phyloP scores from a whole-genome alignment of 306 rosid species.

The Prunus padus region DNA sequence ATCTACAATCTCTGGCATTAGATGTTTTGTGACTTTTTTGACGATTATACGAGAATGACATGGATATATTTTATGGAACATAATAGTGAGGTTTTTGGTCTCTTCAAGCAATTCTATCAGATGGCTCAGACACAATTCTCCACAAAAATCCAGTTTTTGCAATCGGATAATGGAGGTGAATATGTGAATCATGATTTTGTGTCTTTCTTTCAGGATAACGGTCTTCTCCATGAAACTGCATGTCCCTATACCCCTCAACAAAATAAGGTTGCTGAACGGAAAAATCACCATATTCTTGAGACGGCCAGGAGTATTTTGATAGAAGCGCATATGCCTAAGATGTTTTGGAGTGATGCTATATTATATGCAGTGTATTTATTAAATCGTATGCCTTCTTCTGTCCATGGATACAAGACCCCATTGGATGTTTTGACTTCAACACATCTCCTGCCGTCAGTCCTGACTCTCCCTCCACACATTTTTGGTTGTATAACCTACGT shows the following conservation, averaged over 20 bases:
- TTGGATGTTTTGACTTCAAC: not conserved
- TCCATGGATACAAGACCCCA: not conserved
- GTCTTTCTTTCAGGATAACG: not conserved
- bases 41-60: not conserved
- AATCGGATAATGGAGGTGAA: conserved; percentile 17
- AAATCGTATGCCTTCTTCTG: not conserved
- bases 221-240: conserved; percentile 5
- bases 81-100: not conserved
- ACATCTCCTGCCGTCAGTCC: not conserved
- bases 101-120: not conserved
- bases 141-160: not conserved
- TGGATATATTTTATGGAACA: not conserved
- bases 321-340: not conserved
- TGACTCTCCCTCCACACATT: too few species aligned
- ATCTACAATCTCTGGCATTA: not conserved
- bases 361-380: not conserved
- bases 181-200: conserved; percentile 1
- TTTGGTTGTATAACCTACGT: too few species aligned
- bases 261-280: not conserved
- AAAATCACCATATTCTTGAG: conserved; percentile 13
- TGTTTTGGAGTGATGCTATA: not conserved
- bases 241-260: conserved; percentile 17
- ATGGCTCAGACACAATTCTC: conserved; percentile 15
- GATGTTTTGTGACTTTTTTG: not conserved
- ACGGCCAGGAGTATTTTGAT: not conserved